Evolutionary conservation across 345 rosid species (phyloP).

Genomic region (Microcos paniculata): DNA sequence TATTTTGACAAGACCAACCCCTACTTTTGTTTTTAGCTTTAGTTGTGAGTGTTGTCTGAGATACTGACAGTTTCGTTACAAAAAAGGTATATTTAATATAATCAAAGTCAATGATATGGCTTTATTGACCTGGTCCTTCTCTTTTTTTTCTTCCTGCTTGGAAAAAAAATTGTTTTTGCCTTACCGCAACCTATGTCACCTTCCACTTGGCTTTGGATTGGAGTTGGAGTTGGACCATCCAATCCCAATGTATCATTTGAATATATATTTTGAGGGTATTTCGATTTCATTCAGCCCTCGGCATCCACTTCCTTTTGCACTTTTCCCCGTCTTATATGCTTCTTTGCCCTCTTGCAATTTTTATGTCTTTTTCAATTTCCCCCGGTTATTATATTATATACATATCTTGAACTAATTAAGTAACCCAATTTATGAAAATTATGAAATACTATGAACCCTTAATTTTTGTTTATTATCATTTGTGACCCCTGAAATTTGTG

Average conservation of each 20-base stretch:
- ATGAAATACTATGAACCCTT: too few species aligned
- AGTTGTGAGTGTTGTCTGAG: background rate
- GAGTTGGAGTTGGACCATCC: background rate
- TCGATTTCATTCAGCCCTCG: background rate
- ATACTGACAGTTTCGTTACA: background rate
- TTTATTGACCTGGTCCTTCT: background rate
- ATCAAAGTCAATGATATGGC: conserved; percentile 4
- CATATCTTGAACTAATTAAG: too few species aligned
- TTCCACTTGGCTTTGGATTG: background rate
- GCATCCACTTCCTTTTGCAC: background rate
- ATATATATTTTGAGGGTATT: background rate
- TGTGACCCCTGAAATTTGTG: too few species aligned
- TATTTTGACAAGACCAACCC: background rate
- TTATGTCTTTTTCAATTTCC: too few species aligned
- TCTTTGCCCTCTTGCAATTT: background rate
- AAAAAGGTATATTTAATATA: background rate
- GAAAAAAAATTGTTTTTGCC: too few species aligned
- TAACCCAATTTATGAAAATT: too few species aligned
- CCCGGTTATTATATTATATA: too few species aligned
- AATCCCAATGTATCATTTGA: background rate
- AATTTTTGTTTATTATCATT: too few species aligned
- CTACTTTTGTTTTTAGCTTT: background rate
- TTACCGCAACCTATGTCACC: background rate
- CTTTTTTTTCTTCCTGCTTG: background rate
- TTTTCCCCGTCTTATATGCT: background rate